Evolutionary conservation across 768 basidiomycete species (phyloP).

Genomic region (Hericium rajendrae): DNA sequence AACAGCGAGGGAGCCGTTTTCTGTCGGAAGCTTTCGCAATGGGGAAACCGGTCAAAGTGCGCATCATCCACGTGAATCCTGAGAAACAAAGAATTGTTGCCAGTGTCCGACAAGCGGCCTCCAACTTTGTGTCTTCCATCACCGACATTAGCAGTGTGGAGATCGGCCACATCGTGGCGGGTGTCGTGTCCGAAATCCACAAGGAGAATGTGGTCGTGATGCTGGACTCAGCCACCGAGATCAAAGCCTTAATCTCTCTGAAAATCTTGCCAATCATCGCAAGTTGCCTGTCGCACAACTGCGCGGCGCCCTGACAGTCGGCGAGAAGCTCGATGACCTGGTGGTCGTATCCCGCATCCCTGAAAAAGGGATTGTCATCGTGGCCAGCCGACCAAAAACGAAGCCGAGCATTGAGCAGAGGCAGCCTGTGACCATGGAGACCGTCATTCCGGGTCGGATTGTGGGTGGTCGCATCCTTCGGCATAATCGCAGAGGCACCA

Average conservation of each 20-base stretch:
- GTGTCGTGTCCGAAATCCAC: slow-evolving; percentile 71
- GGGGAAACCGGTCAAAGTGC: slow-evolving; percentile 80
- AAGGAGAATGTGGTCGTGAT: slow-evolving; percentile 73
- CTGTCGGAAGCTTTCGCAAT: slow-evolving; percentile 57
- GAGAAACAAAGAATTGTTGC: slow-evolving; percentile 63
- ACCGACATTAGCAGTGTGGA: slow-evolving; percentile 65
- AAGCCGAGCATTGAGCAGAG: slow-evolving; percentile 40
- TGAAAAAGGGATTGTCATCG: slow-evolving; percentile 80
- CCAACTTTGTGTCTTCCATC: slow-evolving; percentile 37
- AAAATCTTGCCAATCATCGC: slow-evolving; percentile 81
- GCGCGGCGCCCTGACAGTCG: slow-evolving; percentile 48
- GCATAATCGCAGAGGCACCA: slow-evolving; percentile 60
- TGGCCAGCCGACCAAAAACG: slow-evolving; percentile 60
- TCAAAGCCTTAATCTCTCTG: slow-evolving; percentile 78
- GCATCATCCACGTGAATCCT: slow-evolving; percentile 55
- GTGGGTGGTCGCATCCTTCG: slow-evolving; percentile 74
- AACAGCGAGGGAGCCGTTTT: slow-evolving; percentile 54
- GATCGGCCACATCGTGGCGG: slow-evolving; percentile 66
- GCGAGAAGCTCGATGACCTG: slow-evolving; percentile 65
- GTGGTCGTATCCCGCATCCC: slow-evolving; percentile 84
- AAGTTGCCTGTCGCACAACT: slow-evolving; percentile 57
- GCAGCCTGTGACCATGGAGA: slow-evolving; percentile 50
- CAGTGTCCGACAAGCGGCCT: slow-evolving; percentile 74
- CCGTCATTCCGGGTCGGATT: slow-evolving; percentile 60
- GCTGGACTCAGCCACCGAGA: slow-evolving; percentile 50